phyloP scores from a whole-genome alignment of 73 alveolate species.

The Paramecium pentaurelia region DNA sequence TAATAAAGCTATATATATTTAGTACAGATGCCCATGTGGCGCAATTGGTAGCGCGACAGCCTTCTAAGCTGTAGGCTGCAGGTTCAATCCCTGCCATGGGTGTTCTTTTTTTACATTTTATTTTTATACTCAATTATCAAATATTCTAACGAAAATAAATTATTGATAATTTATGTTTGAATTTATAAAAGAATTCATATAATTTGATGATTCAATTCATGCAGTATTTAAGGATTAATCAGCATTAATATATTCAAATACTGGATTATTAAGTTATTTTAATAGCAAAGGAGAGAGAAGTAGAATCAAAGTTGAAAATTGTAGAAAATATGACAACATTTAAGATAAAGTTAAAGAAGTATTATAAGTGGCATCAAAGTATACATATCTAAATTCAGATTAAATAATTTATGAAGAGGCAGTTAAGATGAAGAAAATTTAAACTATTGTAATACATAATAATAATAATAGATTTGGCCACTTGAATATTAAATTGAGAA shows the following conservation, averaged over 20 bases:
- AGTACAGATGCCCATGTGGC: conserved; percentile 55
- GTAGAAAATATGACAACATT: not conserved
- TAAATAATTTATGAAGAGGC: conserved; percentile 8
- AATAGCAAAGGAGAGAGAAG: not conserved
- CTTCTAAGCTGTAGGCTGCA: conserved; percentile 60
- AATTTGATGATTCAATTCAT: conserved; percentile 11
- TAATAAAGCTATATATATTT: not conserved
- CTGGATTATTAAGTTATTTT: not conserved
- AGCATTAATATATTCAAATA: not conserved
- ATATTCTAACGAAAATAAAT: not conserved
- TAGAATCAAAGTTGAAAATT: not conserved
- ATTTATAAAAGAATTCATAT: not conserved
- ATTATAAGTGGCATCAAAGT: not conserved
- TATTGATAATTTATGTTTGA: conserved; percentile 13
- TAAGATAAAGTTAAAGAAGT: not conserved
- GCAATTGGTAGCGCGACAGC: conserved; percentile 62
- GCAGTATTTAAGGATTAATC: conserved; percentile 3
- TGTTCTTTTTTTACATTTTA: not conserved
- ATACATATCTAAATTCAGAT: not conserved
- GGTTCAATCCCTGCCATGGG: conserved; percentile 62
- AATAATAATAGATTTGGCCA: conserved; percentile 27
- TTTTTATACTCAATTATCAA: not conserved
- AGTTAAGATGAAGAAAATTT: not conserved
- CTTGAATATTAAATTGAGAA: not conserved
- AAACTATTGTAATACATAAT: not conserved